These are phyloP conservation scores for Phyllostachys edulis DNA, from an alignment of 176 grass and related monocot species.

Conservation along the genomic window DNA sequence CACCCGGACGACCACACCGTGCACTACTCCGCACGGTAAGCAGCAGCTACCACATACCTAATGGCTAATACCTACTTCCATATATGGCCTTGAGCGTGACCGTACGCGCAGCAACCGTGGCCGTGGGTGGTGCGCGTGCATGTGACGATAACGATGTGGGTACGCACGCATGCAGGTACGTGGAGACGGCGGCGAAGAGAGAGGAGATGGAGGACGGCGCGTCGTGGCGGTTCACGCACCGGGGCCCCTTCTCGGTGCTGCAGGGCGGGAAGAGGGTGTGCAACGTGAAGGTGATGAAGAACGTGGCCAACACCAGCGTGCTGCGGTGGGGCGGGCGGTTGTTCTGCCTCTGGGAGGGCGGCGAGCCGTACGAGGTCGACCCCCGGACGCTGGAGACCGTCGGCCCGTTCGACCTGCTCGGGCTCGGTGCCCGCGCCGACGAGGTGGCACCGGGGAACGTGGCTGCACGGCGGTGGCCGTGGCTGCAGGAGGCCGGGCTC, in stretches of 20 bases:
- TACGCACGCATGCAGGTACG: constrained; percentile 43
- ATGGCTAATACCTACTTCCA: too few relatives aligned
- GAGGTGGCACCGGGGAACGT: not conserved
- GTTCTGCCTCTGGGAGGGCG: constrained; percentile 95
- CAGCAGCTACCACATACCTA: not conserved
- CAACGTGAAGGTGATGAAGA: constrained; percentile 99
- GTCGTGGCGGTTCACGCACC: constrained; percentile 84
- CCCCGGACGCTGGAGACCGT: constrained; percentile 60
- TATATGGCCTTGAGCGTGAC: not conserved
- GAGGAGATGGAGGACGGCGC: constrained; percentile 56
- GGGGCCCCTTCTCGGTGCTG: constrained; percentile 92
- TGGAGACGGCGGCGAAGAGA: constrained; percentile 73
- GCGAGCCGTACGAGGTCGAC: constrained; percentile 84
- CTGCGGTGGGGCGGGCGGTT: constrained; percentile 64
- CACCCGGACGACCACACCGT: constrained; percentile 6
- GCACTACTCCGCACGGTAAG: constrained; percentile 55
- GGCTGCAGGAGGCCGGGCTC: constrained; percentile 45
- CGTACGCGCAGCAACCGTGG: not conserved
- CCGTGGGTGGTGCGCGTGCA: not conserved
- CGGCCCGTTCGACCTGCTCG: constrained; percentile 60
- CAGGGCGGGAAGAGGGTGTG: constrained; percentile 60
- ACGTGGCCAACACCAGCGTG: constrained; percentile 94
- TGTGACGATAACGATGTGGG: not conserved
- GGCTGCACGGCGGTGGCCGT: not conserved
- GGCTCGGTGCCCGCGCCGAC: not conserved